Percentiles rank a stretch among this genome's conserved stretches.
These are phyloP conservation scores for Dothistroma septosporum DNA, from an alignment of 2,329 filamentous ascomycete genomes.

Conservation along the genomic window DNA sequence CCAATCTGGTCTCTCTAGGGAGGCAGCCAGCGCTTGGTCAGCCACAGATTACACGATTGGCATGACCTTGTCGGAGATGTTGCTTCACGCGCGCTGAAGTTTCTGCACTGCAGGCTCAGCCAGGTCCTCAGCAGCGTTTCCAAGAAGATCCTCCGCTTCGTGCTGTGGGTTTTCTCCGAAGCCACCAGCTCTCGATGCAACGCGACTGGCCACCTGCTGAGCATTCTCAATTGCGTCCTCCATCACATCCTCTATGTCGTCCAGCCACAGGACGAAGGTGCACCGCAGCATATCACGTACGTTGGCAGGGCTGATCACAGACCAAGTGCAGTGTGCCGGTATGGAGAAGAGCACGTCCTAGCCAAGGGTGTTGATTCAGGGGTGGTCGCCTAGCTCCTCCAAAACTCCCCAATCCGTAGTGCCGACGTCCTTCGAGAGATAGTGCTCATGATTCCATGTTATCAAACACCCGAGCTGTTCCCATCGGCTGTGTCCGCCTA, in stretches of 20 bases:
- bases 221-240: slow-evolving; percentile 8
- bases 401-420: slow-evolving; percentile 32
- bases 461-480: slow-evolving; percentile 3
- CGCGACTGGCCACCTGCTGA: neutral
- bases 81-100: too few relatives aligned
- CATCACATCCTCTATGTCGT: slow-evolving; percentile 10
- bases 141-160: neutral
- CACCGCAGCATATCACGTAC: slow-evolving; percentile 43
- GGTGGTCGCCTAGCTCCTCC: slow-evolving; percentile 53
- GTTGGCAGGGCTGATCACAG: slow-evolving; percentile 52
- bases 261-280: slow-evolving; percentile 16
- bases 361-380: slow-evolving; percentile 52
- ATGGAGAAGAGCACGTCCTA: slow-evolving; percentile 55
- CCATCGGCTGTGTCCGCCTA: slow-evolving; percentile 1
- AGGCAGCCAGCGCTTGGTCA: neutral
- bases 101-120: neutral
- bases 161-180: neutral
- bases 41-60: neutral
- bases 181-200: neutral
- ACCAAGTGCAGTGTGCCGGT: slow-evolving; percentile 50
- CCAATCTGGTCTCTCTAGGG: neutral
- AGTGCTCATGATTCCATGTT: slow-evolving; percentile 6
- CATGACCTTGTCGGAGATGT: neutral
- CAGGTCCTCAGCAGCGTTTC: neutral
- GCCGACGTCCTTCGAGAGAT: neutral